Conservation (phyloP, 257 asterid species). For the Solanum etuberosum region DNA sequence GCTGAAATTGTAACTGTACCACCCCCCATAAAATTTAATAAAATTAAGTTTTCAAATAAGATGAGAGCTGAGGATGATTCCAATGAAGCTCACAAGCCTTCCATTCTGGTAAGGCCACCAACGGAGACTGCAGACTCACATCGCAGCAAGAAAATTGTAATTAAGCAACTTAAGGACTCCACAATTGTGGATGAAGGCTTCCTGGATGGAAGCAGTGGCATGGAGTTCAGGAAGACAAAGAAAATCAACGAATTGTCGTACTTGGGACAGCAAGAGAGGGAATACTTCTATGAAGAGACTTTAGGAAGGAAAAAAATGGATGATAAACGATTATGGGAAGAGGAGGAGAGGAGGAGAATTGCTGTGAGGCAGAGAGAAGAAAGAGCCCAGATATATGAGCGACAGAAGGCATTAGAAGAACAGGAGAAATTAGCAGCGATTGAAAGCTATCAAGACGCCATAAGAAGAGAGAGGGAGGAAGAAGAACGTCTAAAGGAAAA, state of each 20-base stretch:
- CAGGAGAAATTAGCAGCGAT: constrained; percentile 56
- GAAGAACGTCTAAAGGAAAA: constrained; percentile 63
- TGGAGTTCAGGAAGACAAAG: constrained; percentile 70
- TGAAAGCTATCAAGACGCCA: constrained; percentile 52
- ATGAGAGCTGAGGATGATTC: constrained; percentile 51
- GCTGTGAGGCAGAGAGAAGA: constrained; percentile 49
- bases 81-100: constrained; percentile 54
- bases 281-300: constrained; percentile 38
- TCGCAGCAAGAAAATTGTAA: constrained; percentile 69
- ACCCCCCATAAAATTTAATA: constrained; percentile 56
- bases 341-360: constrained; percentile 46
- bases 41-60: constrained; percentile 70
- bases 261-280: constrained; percentile 42
- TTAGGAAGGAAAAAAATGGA: constrained; percentile 53
- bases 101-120: constrained; percentile 74
- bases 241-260: constrained; percentile 64
- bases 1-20: constrained; percentile 50
- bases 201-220: constrained; percentile 80
- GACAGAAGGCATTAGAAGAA: constrained; percentile 49
- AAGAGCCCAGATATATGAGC: constrained; percentile 33
- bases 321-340: constrained; percentile 47
- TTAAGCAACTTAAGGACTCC: constrained; percentile 70
- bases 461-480: constrained; percentile 89
- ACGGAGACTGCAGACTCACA: constrained; percentile 63
- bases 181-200: constrained; percentile 54